A percentile compares a stretch with the other conserved stretches of the same genome.
Evolutionary conservation across 2,329 filamentous ascomycete species (phyloP).

Genomic region (Pyrenophora graminea): DNA sequence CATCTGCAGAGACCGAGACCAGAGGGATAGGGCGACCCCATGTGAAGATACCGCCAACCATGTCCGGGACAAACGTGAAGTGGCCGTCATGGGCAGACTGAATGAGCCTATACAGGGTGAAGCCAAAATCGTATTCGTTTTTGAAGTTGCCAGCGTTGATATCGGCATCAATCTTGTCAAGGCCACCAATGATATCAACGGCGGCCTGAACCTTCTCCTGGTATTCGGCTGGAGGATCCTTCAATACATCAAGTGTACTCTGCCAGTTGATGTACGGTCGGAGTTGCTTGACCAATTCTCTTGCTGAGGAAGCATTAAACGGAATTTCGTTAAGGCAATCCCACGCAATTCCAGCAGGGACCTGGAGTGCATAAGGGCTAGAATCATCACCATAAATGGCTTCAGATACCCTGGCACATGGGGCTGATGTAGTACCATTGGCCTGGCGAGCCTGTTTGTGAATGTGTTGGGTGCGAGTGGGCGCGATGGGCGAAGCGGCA

Average conservation of each 20-base stretch:
- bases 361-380: constrained; percentile 21
- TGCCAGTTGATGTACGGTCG: constrained; percentile 54
- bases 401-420: constrained; percentile 42
- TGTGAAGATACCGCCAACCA: constrained; percentile 56
- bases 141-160: constrained; percentile 44
- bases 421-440: constrained; percentile 27
- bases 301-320: constrained; percentile 49
- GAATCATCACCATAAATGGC: constrained; percentile 32
- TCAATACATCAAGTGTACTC: constrained; percentile 50
- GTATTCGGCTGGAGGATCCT: constrained; percentile 53
- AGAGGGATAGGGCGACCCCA: constrained; percentile 56
- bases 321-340: constrained; percentile 52
- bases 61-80: constrained; percentile 60
- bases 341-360: constrained; percentile 51
- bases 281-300: constrained; percentile 46
- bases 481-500: constrained; percentile 30
- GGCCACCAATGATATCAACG: constrained; percentile 49
- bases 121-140: constrained; percentile 53
- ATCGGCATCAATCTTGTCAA: constrained; percentile 47
- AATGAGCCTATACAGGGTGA: constrained; percentile 59
- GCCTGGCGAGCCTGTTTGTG: constrained; percentile 24
- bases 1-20: constrained; percentile 66
- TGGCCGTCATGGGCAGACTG: constrained; percentile 67
- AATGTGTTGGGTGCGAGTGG: constrained; percentile 19
- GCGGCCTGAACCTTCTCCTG: constrained; percentile 51